Base-by-base conservation (phyloP, 1,284 basidiomycete species). In the Anthracocystis panici-leucophaei region DNA sequence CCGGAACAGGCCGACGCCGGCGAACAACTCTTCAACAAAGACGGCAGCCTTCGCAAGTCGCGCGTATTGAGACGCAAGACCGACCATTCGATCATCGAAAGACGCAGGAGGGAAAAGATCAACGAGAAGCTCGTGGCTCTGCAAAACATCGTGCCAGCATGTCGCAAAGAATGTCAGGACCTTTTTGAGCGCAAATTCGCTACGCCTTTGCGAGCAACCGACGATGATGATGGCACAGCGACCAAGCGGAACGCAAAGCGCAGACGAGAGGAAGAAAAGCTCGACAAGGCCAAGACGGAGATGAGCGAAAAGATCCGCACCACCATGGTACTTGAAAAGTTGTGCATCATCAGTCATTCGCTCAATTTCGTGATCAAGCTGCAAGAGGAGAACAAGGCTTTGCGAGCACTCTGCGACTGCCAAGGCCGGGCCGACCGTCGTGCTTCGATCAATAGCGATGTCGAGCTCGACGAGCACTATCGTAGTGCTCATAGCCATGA, bases 21-120 rank as follows among this genome's bases (percentile, higher is more conserved):
- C 31, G 53, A 67, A 12, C 57, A 57, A 12, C 46, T 58, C 20
- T 44, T 69, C n/a, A 75, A 75, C 66, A 75, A 75, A 29, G 72
- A 75, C 35, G 72, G 72, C 52, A 68, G 44, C n/a, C 58, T 55
- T 35, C 76, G 80, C 52, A 77, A 78, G 25, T 75, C 79, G 11
- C 71, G 82, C 12, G 69, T 79, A 21, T 66, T 80, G 49, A 60
- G 78, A 33, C 78, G 83, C 57, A 85, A 83, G 72, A 85, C 83
- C 31, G 77, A 80, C 48, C 84, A 85, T 58, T 81, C 79, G 20
- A 67, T 84, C 63, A 85, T 85, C 48, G 84, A 85, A 61, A 55
- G 84, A 10, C 74, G 83, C 20, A 63, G 84, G 11, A 54, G 84
- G 20, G 82, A 83, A 48, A 85, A 85, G 75, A 85, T 85, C 77